A percentile compares a stretch with the other conserved stretches of the same genome.
Evolutionary conservation across 2,329 filamentous ascomycete species (phyloP).

Genomic region (Colletotrichum phormii): DNA sequence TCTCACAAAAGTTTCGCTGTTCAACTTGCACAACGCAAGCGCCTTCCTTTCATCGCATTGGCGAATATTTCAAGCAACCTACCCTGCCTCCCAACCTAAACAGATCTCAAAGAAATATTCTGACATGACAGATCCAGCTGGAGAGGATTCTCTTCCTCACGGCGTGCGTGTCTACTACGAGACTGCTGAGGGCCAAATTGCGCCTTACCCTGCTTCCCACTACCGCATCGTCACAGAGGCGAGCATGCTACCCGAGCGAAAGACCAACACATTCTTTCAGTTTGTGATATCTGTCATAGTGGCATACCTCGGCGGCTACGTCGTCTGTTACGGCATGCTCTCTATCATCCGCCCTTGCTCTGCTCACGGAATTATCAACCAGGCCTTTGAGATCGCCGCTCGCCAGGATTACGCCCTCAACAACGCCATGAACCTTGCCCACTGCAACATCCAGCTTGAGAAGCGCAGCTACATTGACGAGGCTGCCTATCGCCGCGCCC

Average conservation of each 20-base stretch:
- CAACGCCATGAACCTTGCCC: slow-evolving; percentile 19
- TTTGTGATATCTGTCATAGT: neutral
- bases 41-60: neutral
- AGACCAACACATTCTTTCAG: neutral
- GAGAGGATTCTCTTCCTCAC: neutral
- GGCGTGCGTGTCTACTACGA: neutral
- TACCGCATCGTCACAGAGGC: neutral
- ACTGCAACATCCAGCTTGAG: slow-evolving; percentile 15
- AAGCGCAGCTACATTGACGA: slow-evolving; percentile 5
- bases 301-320: neutral
- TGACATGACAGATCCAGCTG: neutral
- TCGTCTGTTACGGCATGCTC: neutral
- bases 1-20: neutral
- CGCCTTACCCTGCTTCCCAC: neutral
- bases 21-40: neutral
- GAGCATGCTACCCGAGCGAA: neutral
- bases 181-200: neutral
- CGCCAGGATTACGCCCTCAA: slow-evolving; percentile 11
- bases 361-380: neutral
- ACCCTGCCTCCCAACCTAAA: neutral
- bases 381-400: neutral
- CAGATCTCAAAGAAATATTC: neutral
- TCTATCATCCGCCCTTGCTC: neutral
- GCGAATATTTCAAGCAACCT: neutral
- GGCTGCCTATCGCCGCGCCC: slow-evolving; percentile 10